These are phyloP conservation scores for Herpotrichia juniperi DNA, from an alignment of 2,329 filamentous ascomycete genomes.

Conservation along the genomic window DNA sequence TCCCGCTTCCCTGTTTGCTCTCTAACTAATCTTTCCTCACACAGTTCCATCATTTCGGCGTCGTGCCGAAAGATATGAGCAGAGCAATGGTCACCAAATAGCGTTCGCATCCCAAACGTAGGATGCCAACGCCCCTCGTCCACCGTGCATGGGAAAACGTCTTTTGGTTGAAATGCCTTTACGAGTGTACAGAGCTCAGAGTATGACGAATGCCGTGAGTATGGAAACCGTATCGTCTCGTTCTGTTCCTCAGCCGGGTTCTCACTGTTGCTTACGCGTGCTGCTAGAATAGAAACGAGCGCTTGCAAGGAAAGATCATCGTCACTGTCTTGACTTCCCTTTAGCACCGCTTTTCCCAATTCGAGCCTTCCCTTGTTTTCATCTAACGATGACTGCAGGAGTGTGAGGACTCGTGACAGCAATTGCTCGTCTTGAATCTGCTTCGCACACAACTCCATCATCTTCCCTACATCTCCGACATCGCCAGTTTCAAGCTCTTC, in stretches of 20 bases:
- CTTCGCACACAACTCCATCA: conserved; percentile 58
- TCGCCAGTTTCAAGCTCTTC: conserved; percentile 69
- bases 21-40: conserved; percentile 11
- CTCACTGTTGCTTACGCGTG: conserved; percentile 12
- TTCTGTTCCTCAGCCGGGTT: conserved; percentile 8
- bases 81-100: conserved; percentile 76
- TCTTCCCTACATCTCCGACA: conserved; percentile 53
- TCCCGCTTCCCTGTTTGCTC: neutral
- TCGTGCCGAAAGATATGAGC: conserved; percentile 71
- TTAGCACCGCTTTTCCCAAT: conserved; percentile 33
- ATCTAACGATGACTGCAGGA: conserved; percentile 36
- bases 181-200: conserved; percentile 77
- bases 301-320: conserved; percentile 36
- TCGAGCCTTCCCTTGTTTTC: conserved; percentile 26
- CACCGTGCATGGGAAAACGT: conserved; percentile 82
- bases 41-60: conserved; percentile 58
- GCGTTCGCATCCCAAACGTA: conserved; percentile 64
- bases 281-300: conserved; percentile 37
- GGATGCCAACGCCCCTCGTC: conserved; percentile 68
- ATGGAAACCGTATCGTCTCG: conserved; percentile 68
- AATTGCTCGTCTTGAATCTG: conserved; percentile 44
- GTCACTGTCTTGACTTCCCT: conserved; percentile 24
- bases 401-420: conserved; percentile 40
- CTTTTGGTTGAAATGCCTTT: conserved; percentile 69
- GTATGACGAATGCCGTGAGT: conserved; percentile 89